phyloP scores from a whole-genome alignment of 192 early-diverging fungal genomes.

The Backusella tuberculispora region DNA sequence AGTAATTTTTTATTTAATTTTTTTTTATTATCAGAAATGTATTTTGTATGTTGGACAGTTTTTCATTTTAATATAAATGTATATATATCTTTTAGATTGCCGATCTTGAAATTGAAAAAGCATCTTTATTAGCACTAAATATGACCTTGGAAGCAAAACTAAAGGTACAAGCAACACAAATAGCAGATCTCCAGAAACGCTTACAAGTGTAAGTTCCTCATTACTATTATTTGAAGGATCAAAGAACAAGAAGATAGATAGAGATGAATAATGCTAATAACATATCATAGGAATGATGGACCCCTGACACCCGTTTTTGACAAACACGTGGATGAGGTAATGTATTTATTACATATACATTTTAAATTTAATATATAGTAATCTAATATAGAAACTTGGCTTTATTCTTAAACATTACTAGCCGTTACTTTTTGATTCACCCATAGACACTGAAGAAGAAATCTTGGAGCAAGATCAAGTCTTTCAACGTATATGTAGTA shows the following conservation, averaged over 20 bases:
- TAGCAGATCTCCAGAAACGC: slow-evolving; percentile 24
- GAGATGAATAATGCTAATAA: background rate
- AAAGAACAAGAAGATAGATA: background rate
- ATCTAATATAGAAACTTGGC: background rate
- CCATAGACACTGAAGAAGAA: slow-evolving; percentile 14
- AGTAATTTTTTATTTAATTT: background rate
- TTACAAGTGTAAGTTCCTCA: slow-evolving; percentile 12
- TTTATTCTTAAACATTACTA: slow-evolving; percentile 1
- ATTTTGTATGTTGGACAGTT: background rate
- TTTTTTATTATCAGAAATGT: background rate
- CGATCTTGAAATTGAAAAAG: slow-evolving; percentile 36
- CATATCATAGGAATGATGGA: slow-evolving; percentile 27
- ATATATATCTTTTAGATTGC: slow-evolving; percentile 17
- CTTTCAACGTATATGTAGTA: slow-evolving; percentile 17
- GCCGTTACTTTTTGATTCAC: background rate
- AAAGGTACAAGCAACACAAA: slow-evolving; percentile 16
- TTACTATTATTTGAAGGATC: background rate
- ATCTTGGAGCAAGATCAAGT: slow-evolving; percentile 24
- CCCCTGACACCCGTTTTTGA: slow-evolving; percentile 36
- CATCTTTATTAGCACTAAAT: slow-evolving; percentile 30
- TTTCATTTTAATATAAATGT: background rate
- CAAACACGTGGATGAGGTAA: slow-evolving; percentile 30
- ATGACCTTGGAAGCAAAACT: slow-evolving; percentile 27
- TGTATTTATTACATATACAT: background rate
- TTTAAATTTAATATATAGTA: background rate